Percentiles rank a stretch among this genome's conserved stretches.
These are phyloP conservation scores for Penicillium crystallinum DNA, from an alignment of 495 filamentous ascomycete species.

Conservation along the genomic window DNA sequence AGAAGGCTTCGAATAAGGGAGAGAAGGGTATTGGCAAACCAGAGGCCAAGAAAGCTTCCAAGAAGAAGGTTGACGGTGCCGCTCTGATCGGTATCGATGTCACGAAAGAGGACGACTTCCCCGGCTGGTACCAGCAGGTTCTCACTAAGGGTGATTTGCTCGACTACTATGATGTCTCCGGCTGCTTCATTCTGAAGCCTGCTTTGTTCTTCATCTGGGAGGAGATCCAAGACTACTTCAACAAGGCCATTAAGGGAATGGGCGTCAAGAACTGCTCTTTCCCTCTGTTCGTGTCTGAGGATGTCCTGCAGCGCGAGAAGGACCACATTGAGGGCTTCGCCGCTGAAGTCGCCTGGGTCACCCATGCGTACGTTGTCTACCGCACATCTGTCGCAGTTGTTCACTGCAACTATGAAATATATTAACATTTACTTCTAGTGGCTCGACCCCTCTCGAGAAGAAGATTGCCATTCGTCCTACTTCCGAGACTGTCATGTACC, in stretches of 20 bases:
- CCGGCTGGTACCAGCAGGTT: conserved; percentile 92
- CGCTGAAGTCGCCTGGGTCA: conserved; percentile 97
- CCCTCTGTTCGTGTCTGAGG: conserved; percentile 86
- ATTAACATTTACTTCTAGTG: conserved; percentile 30
- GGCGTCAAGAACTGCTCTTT: conserved; percentile 94
- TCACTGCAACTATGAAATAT: neutral
- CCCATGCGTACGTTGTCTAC: conserved; percentile 65
- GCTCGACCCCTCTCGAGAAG: conserved; percentile 85
- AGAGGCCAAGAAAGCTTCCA: conserved; percentile 23
- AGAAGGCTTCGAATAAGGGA: conserved; percentile 54
- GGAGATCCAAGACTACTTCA: conserved; percentile 84
- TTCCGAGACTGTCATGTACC: conserved; percentile 91
- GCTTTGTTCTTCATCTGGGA: conserved; percentile 90
- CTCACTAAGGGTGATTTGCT: conserved; percentile 93
- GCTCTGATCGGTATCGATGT: conserved; percentile 82
- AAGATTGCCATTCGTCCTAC: conserved; percentile 95
- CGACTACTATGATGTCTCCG: conserved; percentile 89
- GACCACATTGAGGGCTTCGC: conserved; percentile 97
- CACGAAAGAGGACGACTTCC: conserved; percentile 79
- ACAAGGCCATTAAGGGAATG: conserved; percentile 75
- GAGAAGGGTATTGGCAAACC: neutral
- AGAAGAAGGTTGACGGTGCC: conserved; percentile 54
- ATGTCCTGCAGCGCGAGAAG: conserved; percentile 90
- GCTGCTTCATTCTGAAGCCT: conserved; percentile 89
- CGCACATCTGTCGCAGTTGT: neutral